These are phyloP conservation scores for Uronychia setigera DNA, from an alignment of 73 alveolate genomes.

Conservation along the genomic window DNA sequence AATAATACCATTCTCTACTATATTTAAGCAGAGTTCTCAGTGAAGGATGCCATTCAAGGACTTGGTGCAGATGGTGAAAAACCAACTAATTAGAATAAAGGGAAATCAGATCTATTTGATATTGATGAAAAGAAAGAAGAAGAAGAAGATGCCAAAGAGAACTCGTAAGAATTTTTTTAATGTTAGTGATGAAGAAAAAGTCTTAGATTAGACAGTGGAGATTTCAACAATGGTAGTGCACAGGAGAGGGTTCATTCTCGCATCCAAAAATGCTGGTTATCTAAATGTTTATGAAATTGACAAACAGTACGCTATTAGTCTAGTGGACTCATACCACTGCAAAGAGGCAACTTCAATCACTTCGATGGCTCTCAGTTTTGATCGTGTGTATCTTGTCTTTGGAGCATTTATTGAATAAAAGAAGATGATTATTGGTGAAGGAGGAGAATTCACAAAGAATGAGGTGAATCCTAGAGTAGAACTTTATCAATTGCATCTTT, in stretches of 20 bases:
- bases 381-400: slow-evolving; percentile 6
- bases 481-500: background rate
- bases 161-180: background rate
- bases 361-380: slow-evolving; percentile 46
- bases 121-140: background rate
- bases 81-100: background rate
- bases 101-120: background rate
- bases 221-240: slow-evolving; percentile 7
- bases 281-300: slow-evolving; percentile 51
- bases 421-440: background rate
- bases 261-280: slow-evolving; percentile 40
- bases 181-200: background rate
- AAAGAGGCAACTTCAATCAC: slow-evolving; percentile 23
- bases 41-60: slow-evolving; percentile 13
- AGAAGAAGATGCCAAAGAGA: background rate
- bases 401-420: background rate
- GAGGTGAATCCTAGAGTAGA: background rate
- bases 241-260: slow-evolving; percentile 62
- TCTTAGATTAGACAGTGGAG: too few species aligned
- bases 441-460: background rate
- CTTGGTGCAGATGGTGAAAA: background rate
- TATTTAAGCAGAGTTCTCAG: slow-evolving; percentile 30
- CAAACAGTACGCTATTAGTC: slow-evolving; percentile 38
- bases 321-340: slow-evolving; percentile 22
- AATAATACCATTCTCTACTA: slow-evolving; percentile 27